Conservation (phyloP, 495 filamentous ascomycete genomes). For the Penicillium bialowiezense region DNA sequence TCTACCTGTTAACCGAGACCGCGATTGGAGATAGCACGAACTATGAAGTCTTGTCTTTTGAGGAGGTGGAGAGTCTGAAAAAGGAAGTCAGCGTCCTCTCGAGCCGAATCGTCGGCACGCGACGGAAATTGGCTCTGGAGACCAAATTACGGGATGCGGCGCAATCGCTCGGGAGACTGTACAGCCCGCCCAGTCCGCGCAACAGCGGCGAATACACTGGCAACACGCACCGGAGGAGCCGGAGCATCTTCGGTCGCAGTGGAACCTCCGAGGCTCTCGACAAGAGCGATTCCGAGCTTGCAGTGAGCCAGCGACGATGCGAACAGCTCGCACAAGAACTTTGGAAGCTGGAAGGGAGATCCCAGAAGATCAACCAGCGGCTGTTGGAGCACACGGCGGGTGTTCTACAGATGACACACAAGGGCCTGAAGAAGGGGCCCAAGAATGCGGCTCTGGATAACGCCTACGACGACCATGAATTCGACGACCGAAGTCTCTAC, state of each 20-base stretch:
- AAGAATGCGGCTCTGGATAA: conserved; percentile 57
- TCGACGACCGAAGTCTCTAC: conserved; percentile 82
- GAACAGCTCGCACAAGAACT: conserved; percentile 81
- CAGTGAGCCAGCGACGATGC: conserved; percentile 72
- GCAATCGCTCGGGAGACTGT: conserved; percentile 74
- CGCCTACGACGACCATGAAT: conserved; percentile 60
- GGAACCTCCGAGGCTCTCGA: conserved; percentile 31
- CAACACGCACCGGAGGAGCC: conserved; percentile 33
- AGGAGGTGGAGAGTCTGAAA: conserved; percentile 88
- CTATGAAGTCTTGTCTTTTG: conserved; percentile 82
- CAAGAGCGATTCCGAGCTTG: conserved; percentile 71
- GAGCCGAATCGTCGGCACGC: conserved; percentile 72
- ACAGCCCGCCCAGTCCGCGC: conserved; percentile 52
- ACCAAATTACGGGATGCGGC: conserved; percentile 93
- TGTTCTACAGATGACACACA: conserved; percentile 84
- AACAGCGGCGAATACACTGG: conserved; percentile 32
- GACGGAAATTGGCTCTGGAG: conserved; percentile 83
- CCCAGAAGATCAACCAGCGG: conserved; percentile 65
- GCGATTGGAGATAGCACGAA: conserved; percentile 81
- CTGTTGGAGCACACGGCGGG: conserved; percentile 90
- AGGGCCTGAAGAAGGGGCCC: conserved; percentile 51
- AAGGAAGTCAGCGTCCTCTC: conserved; percentile 70
- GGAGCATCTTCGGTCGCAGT: conserved; percentile 51
- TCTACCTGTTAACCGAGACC: conserved; percentile 92
- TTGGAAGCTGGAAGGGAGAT: conserved; percentile 69